Base-by-base conservation (phyloP, 2,329 filamentous ascomycete genomes). In the Cordyceps pruinosa region DNA sequence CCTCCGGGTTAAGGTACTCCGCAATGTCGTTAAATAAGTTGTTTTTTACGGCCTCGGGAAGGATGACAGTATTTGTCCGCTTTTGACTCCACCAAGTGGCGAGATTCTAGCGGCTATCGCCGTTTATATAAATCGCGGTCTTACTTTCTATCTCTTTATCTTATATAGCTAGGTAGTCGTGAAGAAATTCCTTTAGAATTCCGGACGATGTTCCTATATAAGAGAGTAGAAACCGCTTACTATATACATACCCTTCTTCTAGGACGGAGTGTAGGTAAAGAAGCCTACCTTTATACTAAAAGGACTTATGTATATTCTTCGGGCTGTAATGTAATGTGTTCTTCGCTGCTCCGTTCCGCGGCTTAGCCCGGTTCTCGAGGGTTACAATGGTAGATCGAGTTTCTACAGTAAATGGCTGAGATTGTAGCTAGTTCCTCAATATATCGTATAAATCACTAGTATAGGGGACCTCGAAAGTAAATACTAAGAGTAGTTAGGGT, bases 1-100 rank as follows among this genome's bases (percentile, higher is more conserved):
- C 65, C n/a, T 63, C 57, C 5, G 59, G 63, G 56, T 71, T 65
- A 23, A 74, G 68, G 58, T 73, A 75, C 48, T 70, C 64, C 37
- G 70, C 62, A 19, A 70, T 63, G 58, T 75, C 69, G 49, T 61
- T 59, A 9, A 73, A 55, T 30, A 73, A 47, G 47, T 50, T 56
- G 30, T 58, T 44, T 48, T 61, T 61, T 37, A 60, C 41, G 50
- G 57, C 25, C 49, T 58, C 41, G 47, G 55, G 44, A 21, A 64
- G 56, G 19, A 65, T 57, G 39, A 65, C 48, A 23, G 61, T 64
- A 34, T 61, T 60, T 23, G 62, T 48, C 7, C 57, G 59, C 57
- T 61, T 56, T 42, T 69, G 64, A 41, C 60, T 46, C 49, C 59
- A 53, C 56, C 58, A 61, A 32, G 35, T 62, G 45, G 39, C 61